Percentiles rank a stretch among this genome's conserved stretches.
These are phyloP conservation scores for Cicer cuneatum DNA, from an alignment of 306 rosid genomes.

Conservation along the genomic window DNA sequence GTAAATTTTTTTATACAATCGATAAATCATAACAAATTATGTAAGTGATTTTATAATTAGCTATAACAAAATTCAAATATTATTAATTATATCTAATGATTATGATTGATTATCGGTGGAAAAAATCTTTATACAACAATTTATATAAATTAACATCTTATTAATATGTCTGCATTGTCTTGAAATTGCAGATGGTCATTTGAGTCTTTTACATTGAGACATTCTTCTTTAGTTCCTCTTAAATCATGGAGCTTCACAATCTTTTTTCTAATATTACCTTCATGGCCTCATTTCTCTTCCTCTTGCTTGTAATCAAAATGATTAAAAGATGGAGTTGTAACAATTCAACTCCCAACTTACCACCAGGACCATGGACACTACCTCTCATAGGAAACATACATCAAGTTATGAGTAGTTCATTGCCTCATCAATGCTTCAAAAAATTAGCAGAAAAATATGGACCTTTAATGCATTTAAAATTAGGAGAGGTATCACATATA, in stretches of 20 bases:
- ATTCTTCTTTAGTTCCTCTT: background rate
- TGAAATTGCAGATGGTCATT: background rate
- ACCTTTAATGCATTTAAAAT: slow-evolving; percentile 41
- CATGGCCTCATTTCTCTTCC: background rate
- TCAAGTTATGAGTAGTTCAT: background rate
- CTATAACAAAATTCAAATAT: too few species aligned
- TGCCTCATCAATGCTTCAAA: slow-evolving; percentile 12
- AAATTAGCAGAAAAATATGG: slow-evolving; percentile 32
- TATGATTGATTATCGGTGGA: too few species aligned
- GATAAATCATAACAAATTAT: too few species aligned
- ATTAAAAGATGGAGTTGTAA: background rate
- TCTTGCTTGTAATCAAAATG: background rate
- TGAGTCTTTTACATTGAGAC: background rate
- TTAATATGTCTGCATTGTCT: background rate
- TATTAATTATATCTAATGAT: too few species aligned
- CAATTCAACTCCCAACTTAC: background rate
- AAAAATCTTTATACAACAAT: too few species aligned
- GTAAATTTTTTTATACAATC: too few species aligned
- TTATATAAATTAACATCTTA: too few species aligned
- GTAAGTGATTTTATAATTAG: too few species aligned
- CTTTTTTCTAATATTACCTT: background rate
- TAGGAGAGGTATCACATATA: slow-evolving; percentile 42
- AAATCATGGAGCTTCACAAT: slow-evolving; percentile 22
- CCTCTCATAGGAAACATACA: slow-evolving; percentile 44
- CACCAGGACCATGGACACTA: slow-evolving; percentile 42